A percentile compares a stretch with the other conserved stretches of the same genome.
Conservation (phyloP, 176 grass and related monocot species). For the Miscanthus lutarioriparius region DNA sequence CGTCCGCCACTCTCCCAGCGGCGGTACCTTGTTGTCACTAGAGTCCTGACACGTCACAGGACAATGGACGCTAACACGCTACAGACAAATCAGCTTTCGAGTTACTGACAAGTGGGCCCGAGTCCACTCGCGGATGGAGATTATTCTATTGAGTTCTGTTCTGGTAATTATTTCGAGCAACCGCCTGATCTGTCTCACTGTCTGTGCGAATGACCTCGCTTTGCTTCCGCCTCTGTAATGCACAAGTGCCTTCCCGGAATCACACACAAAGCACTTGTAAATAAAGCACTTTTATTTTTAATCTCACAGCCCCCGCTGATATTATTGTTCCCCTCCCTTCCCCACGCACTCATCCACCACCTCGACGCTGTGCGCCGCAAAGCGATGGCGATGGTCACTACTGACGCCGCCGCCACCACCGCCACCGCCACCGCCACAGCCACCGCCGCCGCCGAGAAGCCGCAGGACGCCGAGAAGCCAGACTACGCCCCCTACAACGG, state of each 20-base stretch:
- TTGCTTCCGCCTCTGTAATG: slow-evolving; percentile 19
- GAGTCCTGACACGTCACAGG: neutral
- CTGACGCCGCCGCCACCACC: slow-evolving; percentile 19
- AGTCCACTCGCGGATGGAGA: too few relatives aligned
- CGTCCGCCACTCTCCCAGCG: too few relatives aligned
- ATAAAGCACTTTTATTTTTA: neutral
- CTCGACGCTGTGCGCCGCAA: neutral
- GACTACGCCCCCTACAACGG: slow-evolving; percentile 39
- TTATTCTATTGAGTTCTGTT: neutral
- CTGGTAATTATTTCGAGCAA: neutral
- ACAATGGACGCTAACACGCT: neutral
- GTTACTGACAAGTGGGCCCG: neutral
- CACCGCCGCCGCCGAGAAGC: slow-evolving; percentile 20
- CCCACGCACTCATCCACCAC: neutral
- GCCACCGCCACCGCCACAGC: neutral
- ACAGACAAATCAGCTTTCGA: neutral
- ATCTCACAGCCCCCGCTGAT: neutral
- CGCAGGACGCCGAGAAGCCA: slow-evolving; percentile 23
- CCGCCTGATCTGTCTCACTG: neutral
- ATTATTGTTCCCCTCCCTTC: neutral
- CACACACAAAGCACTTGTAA: slow-evolving; percentile 36
- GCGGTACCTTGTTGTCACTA: too few relatives aligned
- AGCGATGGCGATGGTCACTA: slow-evolving; percentile 54
- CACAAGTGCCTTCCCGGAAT: slow-evolving; percentile 26
- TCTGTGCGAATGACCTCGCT: neutral